Evolutionary conservation across 345 rosid genomes (phyloP).

Genomic region (Laguncularia racemosa): DNA sequence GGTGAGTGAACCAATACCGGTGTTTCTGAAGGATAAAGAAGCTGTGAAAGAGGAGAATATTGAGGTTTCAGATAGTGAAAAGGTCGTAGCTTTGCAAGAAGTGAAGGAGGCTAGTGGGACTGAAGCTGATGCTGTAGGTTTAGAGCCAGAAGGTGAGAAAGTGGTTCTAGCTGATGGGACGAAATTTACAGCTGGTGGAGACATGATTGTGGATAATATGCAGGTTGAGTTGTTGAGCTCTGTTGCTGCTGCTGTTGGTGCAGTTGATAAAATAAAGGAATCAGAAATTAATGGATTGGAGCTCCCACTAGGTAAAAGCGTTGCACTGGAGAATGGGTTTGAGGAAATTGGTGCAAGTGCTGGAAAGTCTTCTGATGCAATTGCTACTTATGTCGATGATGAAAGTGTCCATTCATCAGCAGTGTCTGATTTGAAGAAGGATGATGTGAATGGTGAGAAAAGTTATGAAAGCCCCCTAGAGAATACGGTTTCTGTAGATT

Average conservation of each 20-base stretch:
- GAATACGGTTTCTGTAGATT: not conserved
- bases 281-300: conserved; percentile 22
- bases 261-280: conserved; percentile 22
- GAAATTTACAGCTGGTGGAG: conserved; percentile 24
- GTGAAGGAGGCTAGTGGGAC: not conserved
- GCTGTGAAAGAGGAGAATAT: conserved; percentile 13
- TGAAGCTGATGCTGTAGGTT: not conserved
- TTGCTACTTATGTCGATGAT: not conserved
- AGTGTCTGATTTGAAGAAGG: conserved; percentile 1
- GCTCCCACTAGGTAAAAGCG: conserved; percentile 14
- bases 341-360: conserved; percentile 24
- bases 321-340: conserved; percentile 39
- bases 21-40: conserved; percentile 11
- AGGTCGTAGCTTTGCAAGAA: not conserved
- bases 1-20: not conserved
- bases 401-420: not conserved
- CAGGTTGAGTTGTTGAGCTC: conserved; percentile 16
- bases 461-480: not conserved
- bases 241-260: conserved; percentile 29
- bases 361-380: conserved; percentile 3
- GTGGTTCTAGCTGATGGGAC: conserved; percentile 22
- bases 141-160: conserved; percentile 12
- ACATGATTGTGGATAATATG: conserved; percentile 26
- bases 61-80: conserved; percentile 18
- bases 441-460: not conserved